phyloP scores from a whole-genome alignment of 805 yeast species.

The Nakazawaea siamensis region DNA sequence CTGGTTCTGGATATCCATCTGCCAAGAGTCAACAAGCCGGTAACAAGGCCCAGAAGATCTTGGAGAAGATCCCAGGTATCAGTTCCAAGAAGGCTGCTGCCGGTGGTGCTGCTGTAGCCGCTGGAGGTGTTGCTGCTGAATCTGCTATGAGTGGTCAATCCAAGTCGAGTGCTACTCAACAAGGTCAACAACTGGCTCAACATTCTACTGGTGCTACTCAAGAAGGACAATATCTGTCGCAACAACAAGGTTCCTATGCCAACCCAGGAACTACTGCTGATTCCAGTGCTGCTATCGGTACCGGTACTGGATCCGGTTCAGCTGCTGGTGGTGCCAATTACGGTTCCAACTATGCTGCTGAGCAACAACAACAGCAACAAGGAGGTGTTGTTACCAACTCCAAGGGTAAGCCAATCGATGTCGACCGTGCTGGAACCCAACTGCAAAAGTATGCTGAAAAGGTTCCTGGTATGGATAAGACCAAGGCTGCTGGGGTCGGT shows the following conservation, averaged over 20 bases:
- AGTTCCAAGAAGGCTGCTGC: conserved; percentile 5
- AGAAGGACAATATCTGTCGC: too few relatives aligned
- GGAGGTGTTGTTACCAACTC: too few relatives aligned
- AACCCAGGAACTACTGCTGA: background rate
- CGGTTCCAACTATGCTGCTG: background rate
- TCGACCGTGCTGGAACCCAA: background rate
- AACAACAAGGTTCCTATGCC: background rate
- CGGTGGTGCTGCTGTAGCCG: conserved; percentile 5
- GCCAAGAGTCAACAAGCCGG: conserved; percentile 4
- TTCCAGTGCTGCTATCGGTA: background rate
- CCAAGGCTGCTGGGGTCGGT: conserved; percentile 4
- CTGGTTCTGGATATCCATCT: background rate
- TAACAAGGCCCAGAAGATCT: conserved; percentile 1
- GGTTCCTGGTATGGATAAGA: conserved; percentile 1
- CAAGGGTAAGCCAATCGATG: background rate
- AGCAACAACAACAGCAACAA: too few relatives aligned
- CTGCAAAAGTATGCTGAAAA: conserved; percentile 1
- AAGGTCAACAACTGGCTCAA: conserved; percentile 1
- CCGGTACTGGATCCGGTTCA: background rate
- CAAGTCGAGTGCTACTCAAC: conserved; percentile 1
- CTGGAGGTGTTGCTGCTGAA: conserved; percentile 5
- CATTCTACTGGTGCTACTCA: too few relatives aligned
- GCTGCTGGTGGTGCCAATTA: background rate
- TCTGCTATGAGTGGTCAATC: conserved; percentile 3
- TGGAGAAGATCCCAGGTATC: conserved; percentile 7